Percentiles rank a stretch among this genome's conserved stretches.
These are phyloP conservation scores for Malus asiatica DNA, from an alignment of 306 rosid genomes.

Conservation along the genomic window DNA sequence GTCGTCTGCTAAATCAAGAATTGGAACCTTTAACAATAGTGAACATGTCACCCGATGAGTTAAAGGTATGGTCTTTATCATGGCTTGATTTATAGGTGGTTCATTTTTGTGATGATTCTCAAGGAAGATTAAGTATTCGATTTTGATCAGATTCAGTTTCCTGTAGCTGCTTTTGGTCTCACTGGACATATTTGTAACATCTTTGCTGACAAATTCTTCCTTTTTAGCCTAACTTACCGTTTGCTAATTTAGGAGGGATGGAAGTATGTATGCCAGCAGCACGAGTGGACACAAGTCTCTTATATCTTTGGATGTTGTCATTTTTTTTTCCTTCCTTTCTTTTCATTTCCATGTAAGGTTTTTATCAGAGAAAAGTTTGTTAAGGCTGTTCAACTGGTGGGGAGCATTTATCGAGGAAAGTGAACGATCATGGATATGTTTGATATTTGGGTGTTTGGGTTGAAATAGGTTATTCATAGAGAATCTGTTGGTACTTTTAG, in stretches of 20 bases:
- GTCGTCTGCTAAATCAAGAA: slow-evolving; percentile 68
- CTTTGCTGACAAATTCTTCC: not conserved
- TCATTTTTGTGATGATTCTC: not conserved
- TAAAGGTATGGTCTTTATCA: slow-evolving; percentile 52
- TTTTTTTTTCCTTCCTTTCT: no score
- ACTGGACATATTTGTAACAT: not conserved
- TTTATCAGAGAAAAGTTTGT: not conserved
- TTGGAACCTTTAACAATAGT: slow-evolving; percentile 72
- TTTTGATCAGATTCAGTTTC: not conserved
- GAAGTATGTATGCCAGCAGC: not conserved
- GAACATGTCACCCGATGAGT: slow-evolving; percentile 84
- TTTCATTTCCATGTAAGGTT: not conserved
- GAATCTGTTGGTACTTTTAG: not conserved
- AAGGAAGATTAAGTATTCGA: not conserved
- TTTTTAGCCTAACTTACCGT: not conserved
- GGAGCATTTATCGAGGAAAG: not conserved
- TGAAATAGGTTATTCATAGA: not conserved
- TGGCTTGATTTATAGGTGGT: not conserved
- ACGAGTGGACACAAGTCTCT: not conserved
- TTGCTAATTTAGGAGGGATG: not conserved
- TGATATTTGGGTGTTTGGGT: not conserved
- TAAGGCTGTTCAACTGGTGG: not conserved
- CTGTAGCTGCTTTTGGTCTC: not conserved
- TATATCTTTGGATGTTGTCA: not conserved
- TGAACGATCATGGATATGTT: not conserved